Percentiles rank a stretch among this genome's conserved stretches.
Evolutionary conservation across 2,329 filamentous ascomycete species (phyloP).

Genomic region (Trichoderma gracile): DNA sequence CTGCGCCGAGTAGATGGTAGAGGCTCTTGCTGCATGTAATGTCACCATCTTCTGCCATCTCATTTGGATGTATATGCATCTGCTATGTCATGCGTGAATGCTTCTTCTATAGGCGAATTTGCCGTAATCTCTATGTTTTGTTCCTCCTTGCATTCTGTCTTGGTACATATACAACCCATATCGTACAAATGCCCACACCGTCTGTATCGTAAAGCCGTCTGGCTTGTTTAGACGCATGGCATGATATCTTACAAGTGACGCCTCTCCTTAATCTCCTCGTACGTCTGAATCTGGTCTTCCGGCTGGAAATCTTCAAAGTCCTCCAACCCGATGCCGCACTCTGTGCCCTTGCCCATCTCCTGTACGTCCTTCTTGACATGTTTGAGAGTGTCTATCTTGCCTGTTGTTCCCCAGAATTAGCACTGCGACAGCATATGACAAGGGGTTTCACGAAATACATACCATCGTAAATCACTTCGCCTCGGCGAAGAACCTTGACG

Average conservation of each 20-base stretch:
- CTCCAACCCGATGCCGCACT: slow-evolving; percentile 87
- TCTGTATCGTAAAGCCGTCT: slow-evolving; percentile 9
- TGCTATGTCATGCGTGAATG: background rate
- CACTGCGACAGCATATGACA: too few relatives aligned
- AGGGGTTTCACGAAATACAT: slow-evolving; percentile 49
- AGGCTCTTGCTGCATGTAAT: background rate
- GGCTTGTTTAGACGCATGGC: background rate
- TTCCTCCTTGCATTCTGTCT: background rate
- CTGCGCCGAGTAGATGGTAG: slow-evolving; percentile 52
- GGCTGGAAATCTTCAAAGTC: slow-evolving; percentile 74
- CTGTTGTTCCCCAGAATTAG: slow-evolving; percentile 46
- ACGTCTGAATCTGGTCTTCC: slow-evolving; percentile 86
- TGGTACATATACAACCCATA: slow-evolving; percentile 17
- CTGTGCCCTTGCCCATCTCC: slow-evolving; percentile 88
- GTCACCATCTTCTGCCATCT: background rate
- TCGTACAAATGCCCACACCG: slow-evolving; percentile 25
- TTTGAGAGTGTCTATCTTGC: slow-evolving; percentile 77
- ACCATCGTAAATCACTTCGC: slow-evolving; percentile 80
- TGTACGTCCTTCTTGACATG: slow-evolving; percentile 88
- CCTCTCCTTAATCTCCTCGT: slow-evolving; percentile 76
- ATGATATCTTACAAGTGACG: slow-evolving; percentile 50
- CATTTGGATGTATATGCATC: background rate
- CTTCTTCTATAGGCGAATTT: background rate
- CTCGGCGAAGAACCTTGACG: slow-evolving; percentile 70
- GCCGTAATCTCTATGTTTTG: background rate